phyloP scores from a whole-genome alignment of 257 asterid species.

The Jasminum sambac region DNA sequence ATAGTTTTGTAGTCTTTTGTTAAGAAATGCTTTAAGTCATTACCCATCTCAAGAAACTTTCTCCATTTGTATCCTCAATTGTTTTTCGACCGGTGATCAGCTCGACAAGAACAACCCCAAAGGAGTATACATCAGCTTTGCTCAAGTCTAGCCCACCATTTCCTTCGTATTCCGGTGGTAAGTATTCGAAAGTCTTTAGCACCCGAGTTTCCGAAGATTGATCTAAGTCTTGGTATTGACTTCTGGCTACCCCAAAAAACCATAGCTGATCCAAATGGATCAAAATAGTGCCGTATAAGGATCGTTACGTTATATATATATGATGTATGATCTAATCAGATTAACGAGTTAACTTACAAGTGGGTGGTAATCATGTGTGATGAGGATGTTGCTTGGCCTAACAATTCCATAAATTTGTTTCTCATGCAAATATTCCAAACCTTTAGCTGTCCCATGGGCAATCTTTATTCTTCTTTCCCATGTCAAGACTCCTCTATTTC shows the following conservation, averaged over 20 bases:
- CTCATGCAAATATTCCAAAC: conserved; percentile 46
- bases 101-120: conserved; percentile 62
- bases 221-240: conserved; percentile 45
- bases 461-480: conserved; percentile 54
- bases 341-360: conserved; percentile 32
- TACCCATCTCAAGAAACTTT: conserved; percentile 67
- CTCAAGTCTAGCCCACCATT: conserved; percentile 48
- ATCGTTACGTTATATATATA: background rate
- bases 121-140: conserved; percentile 59
- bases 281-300: background rate
- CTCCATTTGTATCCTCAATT: conserved; percentile 44
- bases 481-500: conserved; percentile 37
- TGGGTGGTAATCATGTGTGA: conserved; percentile 61
- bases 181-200: conserved; percentile 52
- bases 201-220: conserved; percentile 38
- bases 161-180: conserved; percentile 66
- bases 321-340: background rate
- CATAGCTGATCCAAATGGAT: conserved; percentile 33
- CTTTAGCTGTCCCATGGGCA: conserved; percentile 51
- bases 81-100: conserved; percentile 61
- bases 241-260: conserved; percentile 41
- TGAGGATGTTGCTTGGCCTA: conserved; percentile 54
- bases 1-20: background rate
- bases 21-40: background rate
- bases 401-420: conserved; percentile 46